Evolutionary conservation across 192 early-diverging fungal genomes (phyloP).

Genomic region (Thamnidium elegans): DNA sequence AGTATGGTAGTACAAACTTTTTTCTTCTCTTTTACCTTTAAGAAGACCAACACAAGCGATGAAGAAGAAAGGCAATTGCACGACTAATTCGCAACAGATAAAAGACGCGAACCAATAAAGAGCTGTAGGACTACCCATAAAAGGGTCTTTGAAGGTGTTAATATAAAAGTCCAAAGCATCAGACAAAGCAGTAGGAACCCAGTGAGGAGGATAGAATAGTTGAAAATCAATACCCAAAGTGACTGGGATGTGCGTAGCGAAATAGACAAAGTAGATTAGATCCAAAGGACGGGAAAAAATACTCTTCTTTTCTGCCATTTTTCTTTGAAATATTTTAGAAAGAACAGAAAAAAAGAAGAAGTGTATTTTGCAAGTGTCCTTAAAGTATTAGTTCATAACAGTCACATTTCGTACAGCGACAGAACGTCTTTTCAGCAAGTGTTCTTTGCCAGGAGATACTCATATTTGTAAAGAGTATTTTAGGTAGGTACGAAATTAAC

Average conservation of each 20-base stretch:
- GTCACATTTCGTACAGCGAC: too few species aligned
- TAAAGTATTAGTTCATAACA: too few species aligned
- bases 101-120: conserved; percentile 66
- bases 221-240: conserved; percentile 59
- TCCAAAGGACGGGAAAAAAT: conserved; percentile 50
- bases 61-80: conserved; percentile 74
- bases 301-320: background rate
- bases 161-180: conserved; percentile 46
- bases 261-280: conserved; percentile 61
- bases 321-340: too few species aligned
- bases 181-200: conserved; percentile 33
- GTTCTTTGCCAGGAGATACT: too few species aligned
- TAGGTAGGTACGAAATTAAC: too few species aligned
- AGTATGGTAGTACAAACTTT: conserved; percentile 1
- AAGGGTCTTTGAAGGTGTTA: conserved; percentile 56
- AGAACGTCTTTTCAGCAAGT: too few species aligned
- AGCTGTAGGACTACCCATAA: conserved; percentile 45
- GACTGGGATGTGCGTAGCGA: conserved; percentile 69
- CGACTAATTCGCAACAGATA: conserved; percentile 52
- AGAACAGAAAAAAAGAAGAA: too few species aligned
- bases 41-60: conserved; percentile 56
- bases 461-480: too few species aligned
- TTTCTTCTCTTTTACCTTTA: conserved; percentile 33
- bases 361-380: too few species aligned
- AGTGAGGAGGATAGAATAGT: conserved; percentile 46